These are phyloP conservation scores for Sporothrix euskadiensis DNA, from an alignment of 2,329 filamentous ascomycete genomes.

Conservation along the genomic window DNA sequence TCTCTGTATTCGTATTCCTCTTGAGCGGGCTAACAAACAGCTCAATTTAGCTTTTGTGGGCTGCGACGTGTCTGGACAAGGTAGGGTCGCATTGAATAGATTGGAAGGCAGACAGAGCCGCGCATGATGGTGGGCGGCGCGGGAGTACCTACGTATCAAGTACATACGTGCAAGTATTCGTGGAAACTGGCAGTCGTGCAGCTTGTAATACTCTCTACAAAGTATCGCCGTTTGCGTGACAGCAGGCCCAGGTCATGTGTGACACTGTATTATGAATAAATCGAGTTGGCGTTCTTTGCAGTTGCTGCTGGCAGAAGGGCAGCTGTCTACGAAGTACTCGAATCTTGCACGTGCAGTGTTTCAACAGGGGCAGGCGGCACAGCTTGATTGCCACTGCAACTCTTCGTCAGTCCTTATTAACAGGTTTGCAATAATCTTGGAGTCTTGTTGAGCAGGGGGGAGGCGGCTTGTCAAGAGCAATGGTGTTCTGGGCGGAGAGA, in stretches of 20 bases:
- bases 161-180: background rate
- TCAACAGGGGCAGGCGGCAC: conserved; percentile 12
- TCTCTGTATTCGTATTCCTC: background rate
- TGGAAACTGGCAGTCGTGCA: background rate
- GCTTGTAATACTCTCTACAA: background rate
- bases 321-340: background rate
- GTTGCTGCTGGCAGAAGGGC: background rate
- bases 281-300: background rate
- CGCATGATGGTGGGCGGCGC: background rate
- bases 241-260: background rate
- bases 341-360: conserved; percentile 15
- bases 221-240: background rate
- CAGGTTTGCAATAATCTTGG: conserved; percentile 21
- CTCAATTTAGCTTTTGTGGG: background rate
- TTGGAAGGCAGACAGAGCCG: conserved; percentile 1
- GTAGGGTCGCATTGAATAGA: conserved; percentile 4
- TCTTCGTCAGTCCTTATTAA: conserved; percentile 27
- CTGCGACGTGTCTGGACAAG: background rate
- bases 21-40: background rate
- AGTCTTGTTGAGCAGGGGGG: conserved; percentile 20
- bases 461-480: background rate
- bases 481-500: background rate
- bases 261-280: background rate
- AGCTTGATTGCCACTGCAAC: conserved; percentile 22
- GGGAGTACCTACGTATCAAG: background rate